phyloP scores from a whole-genome alignment of 257 asterid species.

The Scutellaria galericulata region DNA sequence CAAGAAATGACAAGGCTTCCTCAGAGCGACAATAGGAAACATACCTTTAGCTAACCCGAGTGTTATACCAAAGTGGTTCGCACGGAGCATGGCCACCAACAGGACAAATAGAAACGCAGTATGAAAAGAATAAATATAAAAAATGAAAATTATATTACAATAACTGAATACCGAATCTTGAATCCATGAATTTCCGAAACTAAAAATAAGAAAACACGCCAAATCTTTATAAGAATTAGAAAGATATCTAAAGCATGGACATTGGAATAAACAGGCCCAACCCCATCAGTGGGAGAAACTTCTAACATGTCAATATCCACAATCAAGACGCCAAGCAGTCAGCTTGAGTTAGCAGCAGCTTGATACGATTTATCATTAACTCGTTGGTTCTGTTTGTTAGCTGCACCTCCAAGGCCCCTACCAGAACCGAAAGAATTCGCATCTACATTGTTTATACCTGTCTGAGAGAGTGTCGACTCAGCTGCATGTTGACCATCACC shows the following conservation, averaged over 20 bases:
- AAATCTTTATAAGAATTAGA: conserved; percentile 45
- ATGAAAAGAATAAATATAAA: conserved; percentile 31
- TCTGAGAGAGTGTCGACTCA: conserved; percentile 43
- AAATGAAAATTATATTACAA: conserved; percentile 49
- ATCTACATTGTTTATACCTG: conserved; percentile 43
- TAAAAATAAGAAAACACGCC: conserved; percentile 48
- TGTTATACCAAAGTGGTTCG: conserved; percentile 5
- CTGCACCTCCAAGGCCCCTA: conserved; percentile 48
- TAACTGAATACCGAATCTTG: conserved; percentile 38
- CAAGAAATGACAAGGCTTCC: neutral
- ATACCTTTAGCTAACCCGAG: conserved; percentile 18
- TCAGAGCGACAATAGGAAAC: conserved; percentile 15
- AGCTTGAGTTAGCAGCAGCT: conserved; percentile 50
- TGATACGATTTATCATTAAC: conserved; percentile 42
- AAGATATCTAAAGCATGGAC: conserved; percentile 39
- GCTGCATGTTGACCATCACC: conserved; percentile 48
- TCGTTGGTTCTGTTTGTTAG: conserved; percentile 45
- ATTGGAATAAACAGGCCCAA: conserved; percentile 41
- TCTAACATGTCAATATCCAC: conserved; percentile 62
- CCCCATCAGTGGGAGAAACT: conserved; percentile 48
- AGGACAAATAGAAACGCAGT: conserved; percentile 3
- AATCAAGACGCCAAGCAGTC: conserved; percentile 47
- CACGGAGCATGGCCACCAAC: conserved; percentile 9
- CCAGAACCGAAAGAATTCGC: conserved; percentile 46
- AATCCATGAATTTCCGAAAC: conserved; percentile 44